Percentiles rank a stretch among this genome's conserved stretches.
phyloP scores from a whole-genome alignment of 164 flowering plant species.

The Dillenia turbinata region DNA sequence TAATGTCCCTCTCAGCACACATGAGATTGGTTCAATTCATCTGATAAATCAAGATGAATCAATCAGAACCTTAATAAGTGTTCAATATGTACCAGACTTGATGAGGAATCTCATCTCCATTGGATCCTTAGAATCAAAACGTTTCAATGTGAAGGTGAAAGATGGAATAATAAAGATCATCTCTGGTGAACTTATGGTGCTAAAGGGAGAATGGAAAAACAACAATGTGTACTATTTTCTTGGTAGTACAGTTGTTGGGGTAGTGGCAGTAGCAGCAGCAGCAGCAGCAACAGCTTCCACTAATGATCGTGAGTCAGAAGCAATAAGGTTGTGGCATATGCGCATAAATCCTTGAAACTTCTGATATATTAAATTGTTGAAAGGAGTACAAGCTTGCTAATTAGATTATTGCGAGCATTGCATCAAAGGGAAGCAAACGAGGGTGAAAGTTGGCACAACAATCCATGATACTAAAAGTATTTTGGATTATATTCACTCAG shows the following conservation, averaged over 20 bases:
- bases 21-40: conserved; percentile 1
- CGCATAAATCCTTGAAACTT: conserved; percentile 8
- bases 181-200: neutral
- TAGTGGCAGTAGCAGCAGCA: neutral
- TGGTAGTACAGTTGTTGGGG: neutral
- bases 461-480: neutral
- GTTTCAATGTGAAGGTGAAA: neutral
- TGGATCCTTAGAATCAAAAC: conserved; percentile 5
- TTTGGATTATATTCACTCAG: conserved; percentile 4
- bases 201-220: neutral
- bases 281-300: neutral
- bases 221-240: conserved; percentile 1
- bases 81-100: conserved; percentile 9
- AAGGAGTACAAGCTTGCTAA: conserved; percentile 8
- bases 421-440: conserved; percentile 4
- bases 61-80: conserved; percentile 3
- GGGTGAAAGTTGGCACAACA: conserved; percentile 6
- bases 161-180: conserved; percentile 6
- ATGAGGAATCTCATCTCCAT: conserved; percentile 11
- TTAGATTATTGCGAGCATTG: conserved; percentile 6
- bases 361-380: conserved; percentile 8
- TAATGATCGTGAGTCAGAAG: neutral
- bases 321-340: conserved; percentile 14
- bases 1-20: neutral
- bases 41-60: conserved; percentile 8